Conservation (phyloP, 2,329 filamentous ascomycete genomes). For the Diaporthe sp. region DNA sequence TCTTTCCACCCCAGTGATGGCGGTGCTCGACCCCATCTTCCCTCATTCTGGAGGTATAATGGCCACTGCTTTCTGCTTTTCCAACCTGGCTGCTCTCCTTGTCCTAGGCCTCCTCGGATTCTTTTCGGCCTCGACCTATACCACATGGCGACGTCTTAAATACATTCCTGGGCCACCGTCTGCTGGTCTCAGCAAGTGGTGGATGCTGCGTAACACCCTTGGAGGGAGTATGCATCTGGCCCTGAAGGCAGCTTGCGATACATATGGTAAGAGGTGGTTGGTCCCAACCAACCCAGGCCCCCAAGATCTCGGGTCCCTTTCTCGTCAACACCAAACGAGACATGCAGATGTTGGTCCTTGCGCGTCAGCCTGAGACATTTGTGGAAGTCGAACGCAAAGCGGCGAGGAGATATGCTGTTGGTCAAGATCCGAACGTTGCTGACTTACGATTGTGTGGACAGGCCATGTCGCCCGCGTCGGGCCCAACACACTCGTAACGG, state of each 20-base stretch:
- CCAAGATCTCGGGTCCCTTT: constrained; percentile 19
- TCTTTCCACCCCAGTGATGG: constrained; percentile 12
- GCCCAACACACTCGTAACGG: constrained; percentile 42
- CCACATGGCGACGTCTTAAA: constrained; percentile 40
- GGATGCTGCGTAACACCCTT: constrained; percentile 44
- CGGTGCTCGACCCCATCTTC: constrained; percentile 28
- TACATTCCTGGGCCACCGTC: constrained; percentile 42
- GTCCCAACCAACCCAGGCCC: neutral
- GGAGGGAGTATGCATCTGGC: constrained; percentile 42
- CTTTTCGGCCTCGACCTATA: constrained; percentile 34
- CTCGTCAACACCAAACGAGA: constrained; percentile 32
- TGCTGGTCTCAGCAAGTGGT: constrained; percentile 42
- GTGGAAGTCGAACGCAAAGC: constrained; percentile 4
- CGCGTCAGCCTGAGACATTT: constrained; percentile 29
- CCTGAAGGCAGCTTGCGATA: constrained; percentile 39
- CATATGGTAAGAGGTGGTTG: constrained; percentile 38
- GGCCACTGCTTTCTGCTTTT: constrained; percentile 16
- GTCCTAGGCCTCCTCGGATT: constrained; percentile 35
- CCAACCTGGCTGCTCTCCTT: constrained; percentile 27
- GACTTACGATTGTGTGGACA: constrained; percentile 24
- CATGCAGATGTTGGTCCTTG: constrained; percentile 32
- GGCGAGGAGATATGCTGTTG: neutral
- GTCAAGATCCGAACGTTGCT: neutral
- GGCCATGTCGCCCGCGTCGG: constrained; percentile 41
- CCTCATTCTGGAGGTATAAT: neutral